Conservation (phyloP, 1,284 basidiomycete genomes). For the Cutaneotrichosporon sp. region DNA sequence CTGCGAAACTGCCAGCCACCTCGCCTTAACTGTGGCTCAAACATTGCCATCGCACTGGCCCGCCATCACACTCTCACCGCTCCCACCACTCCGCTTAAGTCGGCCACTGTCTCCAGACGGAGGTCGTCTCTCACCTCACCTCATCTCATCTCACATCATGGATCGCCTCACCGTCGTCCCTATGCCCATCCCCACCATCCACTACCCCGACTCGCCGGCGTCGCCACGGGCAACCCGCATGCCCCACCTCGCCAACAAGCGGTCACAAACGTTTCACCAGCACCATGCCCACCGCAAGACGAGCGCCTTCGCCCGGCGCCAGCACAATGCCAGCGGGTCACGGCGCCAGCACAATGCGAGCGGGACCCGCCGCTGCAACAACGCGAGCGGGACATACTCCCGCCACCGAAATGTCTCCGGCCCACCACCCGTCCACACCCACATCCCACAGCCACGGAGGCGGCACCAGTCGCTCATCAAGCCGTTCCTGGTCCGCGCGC, state of each 20-base stretch:
- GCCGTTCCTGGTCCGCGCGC: conserved; percentile 2
- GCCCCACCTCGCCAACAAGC: neutral
- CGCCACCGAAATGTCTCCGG: neutral
- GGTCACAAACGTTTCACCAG: neutral
- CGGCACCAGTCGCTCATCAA: conserved; percentile 5
- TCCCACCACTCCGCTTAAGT: neutral
- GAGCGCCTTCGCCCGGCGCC: conserved; percentile 1
- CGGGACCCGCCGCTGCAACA: neutral
- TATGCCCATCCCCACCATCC: neutral
- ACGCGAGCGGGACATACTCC: neutral
- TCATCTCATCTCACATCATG: neutral
- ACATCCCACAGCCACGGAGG: neutral
- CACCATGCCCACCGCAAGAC: conserved; percentile 13
- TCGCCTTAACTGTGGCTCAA: neutral
- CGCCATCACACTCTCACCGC: neutral
- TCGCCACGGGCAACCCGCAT: neutral
- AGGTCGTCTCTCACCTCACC: neutral
- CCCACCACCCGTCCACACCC: conserved; percentile 2
- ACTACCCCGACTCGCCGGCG: neutral
- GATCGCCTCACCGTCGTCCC: neutral
- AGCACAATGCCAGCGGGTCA: neutral
- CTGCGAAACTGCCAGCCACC: neutral
- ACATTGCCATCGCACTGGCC: neutral
- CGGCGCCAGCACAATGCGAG: neutral
- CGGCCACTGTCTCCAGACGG: neutral